A percentile compares a stretch with the other conserved stretches of the same genome.
Conservation (phyloP, 345 rosid genomes). For the Combretum micranthum region DNA sequence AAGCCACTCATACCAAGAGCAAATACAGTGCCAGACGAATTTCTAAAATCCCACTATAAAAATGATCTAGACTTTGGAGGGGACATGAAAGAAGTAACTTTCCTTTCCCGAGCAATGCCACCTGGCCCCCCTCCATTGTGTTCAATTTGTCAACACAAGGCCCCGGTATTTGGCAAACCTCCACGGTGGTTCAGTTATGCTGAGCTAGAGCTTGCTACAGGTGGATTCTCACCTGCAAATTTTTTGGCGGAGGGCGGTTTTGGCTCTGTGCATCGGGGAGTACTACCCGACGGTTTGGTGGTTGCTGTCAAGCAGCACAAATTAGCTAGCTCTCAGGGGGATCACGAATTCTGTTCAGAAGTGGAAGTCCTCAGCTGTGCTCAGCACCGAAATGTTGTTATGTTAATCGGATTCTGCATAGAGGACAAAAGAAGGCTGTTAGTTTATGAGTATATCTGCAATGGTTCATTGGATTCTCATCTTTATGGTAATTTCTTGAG, state of each 20-base stretch:
- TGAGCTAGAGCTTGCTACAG: constrained; percentile 95
- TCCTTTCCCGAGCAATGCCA: constrained; percentile 72
- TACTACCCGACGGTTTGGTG: constrained; percentile 90
- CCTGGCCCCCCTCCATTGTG: constrained; percentile 96
- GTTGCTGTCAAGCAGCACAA: constrained; percentile 99
- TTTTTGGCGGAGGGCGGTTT: constrained; percentile 98
- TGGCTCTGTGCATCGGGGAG: constrained; percentile 98
- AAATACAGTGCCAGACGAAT: constrained; percentile 19
- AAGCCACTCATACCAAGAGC: constrained; percentile 15
- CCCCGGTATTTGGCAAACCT: constrained; percentile 95
- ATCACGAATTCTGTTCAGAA: constrained; percentile 95
- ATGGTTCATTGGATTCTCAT: constrained; percentile 94
- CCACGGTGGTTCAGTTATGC: constrained; percentile 93
- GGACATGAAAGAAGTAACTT: constrained; percentile 74
- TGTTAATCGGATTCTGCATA: constrained; percentile 95
- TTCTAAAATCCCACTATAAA: constrained; percentile 31
- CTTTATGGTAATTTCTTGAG: constrained; percentile 57
- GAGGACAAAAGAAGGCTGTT: constrained; percentile 87
- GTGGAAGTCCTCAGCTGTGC: constrained; percentile 99
- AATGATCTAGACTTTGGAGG: constrained; percentile 58
- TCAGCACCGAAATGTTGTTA: constrained; percentile 95
- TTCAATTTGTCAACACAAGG: constrained; percentile 97
- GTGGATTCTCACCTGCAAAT: constrained; percentile 92
- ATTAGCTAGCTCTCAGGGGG: constrained; percentile 98
- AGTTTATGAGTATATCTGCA: constrained; percentile 97